These are phyloP conservation scores for Triticum dicoccoides DNA, from an alignment of 176 grass and related monocot species.

Conservation along the genomic window DNA sequence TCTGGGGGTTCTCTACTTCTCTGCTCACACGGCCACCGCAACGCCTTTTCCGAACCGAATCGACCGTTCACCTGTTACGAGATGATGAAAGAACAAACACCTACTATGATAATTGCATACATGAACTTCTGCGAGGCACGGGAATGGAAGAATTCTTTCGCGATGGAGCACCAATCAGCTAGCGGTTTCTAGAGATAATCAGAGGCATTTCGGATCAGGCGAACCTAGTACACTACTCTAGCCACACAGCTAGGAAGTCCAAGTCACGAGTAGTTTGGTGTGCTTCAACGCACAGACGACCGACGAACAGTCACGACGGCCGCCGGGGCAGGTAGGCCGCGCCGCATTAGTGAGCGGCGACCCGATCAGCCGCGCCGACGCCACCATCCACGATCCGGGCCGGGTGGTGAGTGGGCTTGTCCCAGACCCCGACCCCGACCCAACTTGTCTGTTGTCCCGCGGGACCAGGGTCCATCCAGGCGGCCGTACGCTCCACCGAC, in stretches of 20 bases:
- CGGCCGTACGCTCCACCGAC: constrained; percentile 5
- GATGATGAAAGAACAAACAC: too few species aligned
- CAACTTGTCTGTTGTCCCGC: background rate
- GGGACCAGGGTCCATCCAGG: background rate
- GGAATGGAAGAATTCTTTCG: too few species aligned
- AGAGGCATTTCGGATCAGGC: background rate
- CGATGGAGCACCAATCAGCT: background rate
- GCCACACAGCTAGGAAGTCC: background rate
- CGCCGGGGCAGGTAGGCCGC: background rate
- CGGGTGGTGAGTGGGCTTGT: constrained; percentile 9
- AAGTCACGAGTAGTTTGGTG: background rate
- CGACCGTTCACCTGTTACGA: too few species aligned
- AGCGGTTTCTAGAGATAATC: background rate
- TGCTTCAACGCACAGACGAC: background rate
- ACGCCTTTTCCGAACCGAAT: too few species aligned
- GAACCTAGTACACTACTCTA: background rate
- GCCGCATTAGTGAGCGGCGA: background rate
- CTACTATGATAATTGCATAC: too few species aligned
- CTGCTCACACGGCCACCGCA: too few species aligned
- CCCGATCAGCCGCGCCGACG: constrained; percentile 3
- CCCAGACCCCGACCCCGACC: constrained; percentile 23
- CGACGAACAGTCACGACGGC: background rate
- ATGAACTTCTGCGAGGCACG: too few species aligned
- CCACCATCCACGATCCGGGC: background rate
- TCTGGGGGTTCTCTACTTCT: background rate